Evolutionary conservation across 805 yeast species (phyloP), one percentile per base, ranked within the genome.

Genomic region (Debaryomyces castellii): DNA sequence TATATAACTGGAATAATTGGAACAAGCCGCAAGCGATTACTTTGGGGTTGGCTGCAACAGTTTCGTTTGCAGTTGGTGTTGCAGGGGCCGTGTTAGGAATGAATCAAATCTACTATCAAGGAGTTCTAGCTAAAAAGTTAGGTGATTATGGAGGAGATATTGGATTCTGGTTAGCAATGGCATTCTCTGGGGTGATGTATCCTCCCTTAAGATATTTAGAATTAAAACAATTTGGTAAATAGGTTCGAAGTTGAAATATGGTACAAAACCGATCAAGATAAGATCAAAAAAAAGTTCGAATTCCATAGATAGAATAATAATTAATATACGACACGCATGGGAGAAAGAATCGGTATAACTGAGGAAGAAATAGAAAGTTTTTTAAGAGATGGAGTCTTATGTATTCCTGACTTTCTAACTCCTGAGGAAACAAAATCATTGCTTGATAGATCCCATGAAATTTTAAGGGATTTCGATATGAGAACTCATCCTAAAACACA

Each of bases 401-500:
- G 83, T 24, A 63, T 87, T 12, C 81, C 79, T 0, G 70, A 73
- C 45, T 88, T 82, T 52, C 67, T 87, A 16, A 51, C 73, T 1
- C 50, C 57, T 1, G 68, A 65, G 1, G 74, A 77, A 37, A 74
- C 80, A 3, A 39, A 51, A 0, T 54, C 51, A 0, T 60, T 85
- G 30, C 58, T 81, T 36, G 43, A 49, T 0, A 73, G 75, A 49
- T 71, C 87, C 2, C 64, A 67, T 11, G 44, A 60, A 16, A 64
- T 87, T 22, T 67, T 84, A 39, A 51, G 58, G 0, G 66, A 72
- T 5, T 73, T 87, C 41, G 83, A 83, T 51, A 52, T 82, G 6
- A 52, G 65, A 2, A 64, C 64, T 6, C 94, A 87, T 54, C 92
- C 95, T 12, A 58, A 77, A 59, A 86, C 91, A 9, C 78, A 76